Percentiles rank a stretch among this genome's conserved stretches.
These are phyloP conservation scores for Cynara cardunculus DNA, from an alignment of 129 eudicot species.

Conservation along the genomic window DNA sequence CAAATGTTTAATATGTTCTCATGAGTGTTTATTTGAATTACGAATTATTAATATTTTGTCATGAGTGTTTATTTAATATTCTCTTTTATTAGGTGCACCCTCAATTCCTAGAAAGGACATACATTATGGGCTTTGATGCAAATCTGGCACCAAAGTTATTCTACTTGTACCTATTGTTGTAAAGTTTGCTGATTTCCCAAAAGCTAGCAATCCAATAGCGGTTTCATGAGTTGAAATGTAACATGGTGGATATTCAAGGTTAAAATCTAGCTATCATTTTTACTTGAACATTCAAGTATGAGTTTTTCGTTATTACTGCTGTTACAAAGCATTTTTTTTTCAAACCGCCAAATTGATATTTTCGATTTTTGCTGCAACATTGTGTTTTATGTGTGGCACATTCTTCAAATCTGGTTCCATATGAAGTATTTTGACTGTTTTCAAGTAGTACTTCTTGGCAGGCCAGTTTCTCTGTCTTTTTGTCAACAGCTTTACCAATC, in stretches of 20 bases:
- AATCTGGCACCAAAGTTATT: conserved; percentile 5
- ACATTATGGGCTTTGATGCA: conserved; percentile 6
- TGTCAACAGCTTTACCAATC: not conserved
- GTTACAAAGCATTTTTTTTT: not conserved
- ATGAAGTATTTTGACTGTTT: not conserved
- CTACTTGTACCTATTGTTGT: conserved; percentile 3
- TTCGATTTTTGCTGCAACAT: not conserved
- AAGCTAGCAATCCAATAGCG: not conserved
- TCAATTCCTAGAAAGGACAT: not conserved
- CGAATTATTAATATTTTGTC: not conserved
- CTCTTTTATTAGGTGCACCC: not conserved
- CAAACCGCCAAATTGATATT: not conserved
- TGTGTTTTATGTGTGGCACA: not conserved
- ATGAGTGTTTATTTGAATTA: not conserved
- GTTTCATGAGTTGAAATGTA: not conserved
- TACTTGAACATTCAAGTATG: not conserved
- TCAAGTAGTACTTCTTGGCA: not conserved
- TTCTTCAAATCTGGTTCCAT: not conserved
- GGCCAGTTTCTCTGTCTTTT: not conserved
- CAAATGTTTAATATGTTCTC: not conserved
- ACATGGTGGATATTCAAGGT: not conserved
- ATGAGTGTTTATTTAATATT: not conserved
- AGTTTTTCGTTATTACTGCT: not conserved
- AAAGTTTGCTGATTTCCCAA: not conserved
- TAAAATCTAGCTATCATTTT: not conserved